Conservation (phyloP, 176 grass and related monocot genomes). For the Canna indica region DNA sequence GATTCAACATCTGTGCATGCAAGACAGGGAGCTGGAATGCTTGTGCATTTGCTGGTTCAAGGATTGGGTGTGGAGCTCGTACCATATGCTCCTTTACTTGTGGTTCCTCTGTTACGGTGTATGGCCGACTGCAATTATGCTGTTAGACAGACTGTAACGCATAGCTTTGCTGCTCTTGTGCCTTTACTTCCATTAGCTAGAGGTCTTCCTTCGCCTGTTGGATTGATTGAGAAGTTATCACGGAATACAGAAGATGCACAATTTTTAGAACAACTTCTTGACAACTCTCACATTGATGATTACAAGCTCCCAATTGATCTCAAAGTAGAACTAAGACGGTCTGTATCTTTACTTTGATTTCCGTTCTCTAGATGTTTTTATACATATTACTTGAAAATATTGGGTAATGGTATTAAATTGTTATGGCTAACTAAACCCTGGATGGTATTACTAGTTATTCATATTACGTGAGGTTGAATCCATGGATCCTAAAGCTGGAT, state of each 20-base stretch:
- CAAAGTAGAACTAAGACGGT: conserved; percentile 85
- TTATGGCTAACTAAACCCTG: neutral
- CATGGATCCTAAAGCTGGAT: neutral
- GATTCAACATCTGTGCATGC: conserved; percentile 78
- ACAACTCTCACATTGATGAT: conserved; percentile 96
- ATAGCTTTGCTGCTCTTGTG: conserved; percentile 95
- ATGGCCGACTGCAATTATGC: conserved; percentile 87
- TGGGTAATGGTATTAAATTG: no score
- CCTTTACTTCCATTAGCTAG: conserved; percentile 88
- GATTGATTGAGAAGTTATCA: conserved; percentile 60
- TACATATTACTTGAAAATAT: neutral
- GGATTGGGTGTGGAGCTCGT: conserved; percentile 78
- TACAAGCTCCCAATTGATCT: conserved; percentile 83
- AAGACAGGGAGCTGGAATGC: conserved; percentile 93
- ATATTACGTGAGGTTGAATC: neutral
- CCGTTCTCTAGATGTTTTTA: conserved; percentile 5
- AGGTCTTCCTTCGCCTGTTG: conserved; percentile 52
- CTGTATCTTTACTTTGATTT: conserved; percentile 8
- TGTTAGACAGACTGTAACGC: conserved; percentile 91
- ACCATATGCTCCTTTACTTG: conserved; percentile 87
- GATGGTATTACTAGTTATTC: neutral
- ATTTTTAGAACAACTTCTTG: conserved; percentile 95
- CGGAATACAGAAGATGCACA: conserved; percentile 77
- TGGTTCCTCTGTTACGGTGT: conserved; percentile 94
- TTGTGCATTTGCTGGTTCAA: conserved; percentile 96